Conservation (phyloP, 176 grass and related monocot genomes). For the Carex scoparia region DNA sequence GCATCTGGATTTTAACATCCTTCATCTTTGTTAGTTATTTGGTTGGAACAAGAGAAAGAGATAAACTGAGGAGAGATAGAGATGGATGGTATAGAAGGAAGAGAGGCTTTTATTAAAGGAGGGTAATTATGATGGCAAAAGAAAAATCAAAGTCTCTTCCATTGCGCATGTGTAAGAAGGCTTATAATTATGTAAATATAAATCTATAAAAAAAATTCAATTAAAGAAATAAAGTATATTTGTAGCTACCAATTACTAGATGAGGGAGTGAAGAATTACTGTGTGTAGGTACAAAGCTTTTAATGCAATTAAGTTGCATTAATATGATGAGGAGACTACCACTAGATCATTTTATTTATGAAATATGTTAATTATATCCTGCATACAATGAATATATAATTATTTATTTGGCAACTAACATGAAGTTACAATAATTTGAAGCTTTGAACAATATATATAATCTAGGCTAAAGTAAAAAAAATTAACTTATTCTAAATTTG, state of each 20-base stretch:
- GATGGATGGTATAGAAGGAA: background rate
- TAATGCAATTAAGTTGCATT: background rate
- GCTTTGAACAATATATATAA: background rate
- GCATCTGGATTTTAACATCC: background rate
- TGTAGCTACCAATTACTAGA: too few species aligned
- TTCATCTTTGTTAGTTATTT: constrained; percentile 12
- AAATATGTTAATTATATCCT: background rate
- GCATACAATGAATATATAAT: background rate
- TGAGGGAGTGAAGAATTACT: background rate
- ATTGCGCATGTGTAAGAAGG: background rate
- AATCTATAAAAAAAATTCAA: background rate
- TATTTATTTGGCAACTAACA: background rate
- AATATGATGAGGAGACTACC: background rate
- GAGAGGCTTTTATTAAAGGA: background rate
- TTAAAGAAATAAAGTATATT: background rate
- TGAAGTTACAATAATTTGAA: background rate
- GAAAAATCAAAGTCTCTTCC: background rate
- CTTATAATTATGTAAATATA: background rate
- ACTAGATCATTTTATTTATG: background rate
- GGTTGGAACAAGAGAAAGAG: background rate
- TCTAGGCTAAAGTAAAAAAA: too few species aligned
- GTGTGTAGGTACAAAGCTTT: background rate
- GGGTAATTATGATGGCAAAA: background rate
- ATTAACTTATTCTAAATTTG: too few species aligned
- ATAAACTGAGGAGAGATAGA: background rate